Base-by-base conservation (phyloP, 768 basidiomycete species). In the Austroboletus eburneus region DNA sequence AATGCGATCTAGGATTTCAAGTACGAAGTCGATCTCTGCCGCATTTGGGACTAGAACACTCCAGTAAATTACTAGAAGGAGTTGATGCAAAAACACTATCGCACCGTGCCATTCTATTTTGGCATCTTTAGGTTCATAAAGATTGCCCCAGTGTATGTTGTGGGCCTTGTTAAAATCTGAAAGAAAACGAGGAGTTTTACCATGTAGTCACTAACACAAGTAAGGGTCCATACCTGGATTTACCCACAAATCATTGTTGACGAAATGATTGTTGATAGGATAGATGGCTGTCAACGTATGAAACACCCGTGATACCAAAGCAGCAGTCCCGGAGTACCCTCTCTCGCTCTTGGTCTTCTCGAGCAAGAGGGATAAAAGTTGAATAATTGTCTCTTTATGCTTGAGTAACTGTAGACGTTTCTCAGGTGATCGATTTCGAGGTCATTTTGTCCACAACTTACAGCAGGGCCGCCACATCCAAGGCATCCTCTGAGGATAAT, bases 311-410 rank as follows among this genome's bases (percentile, higher is more conserved):
- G 83, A 80, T 41, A 95, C 73, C 42, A 97, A 65, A 34, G 86
- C 79, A 2, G 87, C 91, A 9, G 85, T 83, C 42, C 85, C 80
- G 24, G 79, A 81, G 63, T 90, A 97, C 9, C 91, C 91, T 48
- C 92, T 81, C 70, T 98, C 93, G 53, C 81, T 86, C 69, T 87
- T 86, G 7, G 88, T 86, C 58, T 83, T 86, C 34, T 91, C 85
- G 16, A 87, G 72, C 16, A 95, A 77, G 37, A 86, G 65, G 1
- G 66, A 62, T 33, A 94, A 53, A 13, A 95, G 69, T 9, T 71
- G 69, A 10, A 91, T 64, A 33, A 95, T 72, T 23, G 82, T 72
- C 14, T 74, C 65, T 62, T 80, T 85, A 65, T 93, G 75, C 50
- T 79, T 76, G 23, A 94, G 69, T 23, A 92, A 64, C 90, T 87